A percentile compares a stretch with the other conserved stretches of the same genome.
phyloP scores from a whole-genome alignment of 441 rosid genomes.

The Eutrema salsugineum region DNA sequence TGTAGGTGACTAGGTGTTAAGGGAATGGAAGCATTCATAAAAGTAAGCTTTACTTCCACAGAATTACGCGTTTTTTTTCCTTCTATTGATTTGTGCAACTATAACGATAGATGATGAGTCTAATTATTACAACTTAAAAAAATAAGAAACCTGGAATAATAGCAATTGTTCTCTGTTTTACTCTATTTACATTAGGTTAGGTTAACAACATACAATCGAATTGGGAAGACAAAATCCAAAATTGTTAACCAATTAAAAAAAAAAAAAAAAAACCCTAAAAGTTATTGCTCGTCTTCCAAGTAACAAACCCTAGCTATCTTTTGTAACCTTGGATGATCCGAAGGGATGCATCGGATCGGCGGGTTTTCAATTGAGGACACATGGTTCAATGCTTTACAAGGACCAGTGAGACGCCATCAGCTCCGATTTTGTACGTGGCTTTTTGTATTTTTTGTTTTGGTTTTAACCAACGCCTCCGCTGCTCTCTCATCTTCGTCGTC shows the following conservation, averaged over 20 bases:
- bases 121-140: too few relatives aligned
- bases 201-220: background rate
- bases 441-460: background rate
- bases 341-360: background rate
- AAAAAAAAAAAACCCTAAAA: background rate
- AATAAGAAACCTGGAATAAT: background rate
- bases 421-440: background rate
- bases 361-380: background rate
- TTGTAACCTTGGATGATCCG: background rate
- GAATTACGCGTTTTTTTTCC: too few relatives aligned
- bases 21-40: too few relatives aligned
- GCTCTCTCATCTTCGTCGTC: background rate
- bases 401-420: background rate
- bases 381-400: background rate
- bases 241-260: background rate
- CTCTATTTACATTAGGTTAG: background rate
- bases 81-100: too few relatives aligned
- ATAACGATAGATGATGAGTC: too few relatives aligned
- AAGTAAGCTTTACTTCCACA: too few relatives aligned
- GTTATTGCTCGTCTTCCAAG: background rate
- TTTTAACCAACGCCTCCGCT: background rate
- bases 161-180: background rate
- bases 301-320: background rate
- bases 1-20: too few relatives aligned
- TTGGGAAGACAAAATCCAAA: background rate